Percentiles rank a stretch among this genome's conserved stretches.
phyloP scores from a whole-genome alignment of 805 yeast species.

The Candida nemodendra region DNA sequence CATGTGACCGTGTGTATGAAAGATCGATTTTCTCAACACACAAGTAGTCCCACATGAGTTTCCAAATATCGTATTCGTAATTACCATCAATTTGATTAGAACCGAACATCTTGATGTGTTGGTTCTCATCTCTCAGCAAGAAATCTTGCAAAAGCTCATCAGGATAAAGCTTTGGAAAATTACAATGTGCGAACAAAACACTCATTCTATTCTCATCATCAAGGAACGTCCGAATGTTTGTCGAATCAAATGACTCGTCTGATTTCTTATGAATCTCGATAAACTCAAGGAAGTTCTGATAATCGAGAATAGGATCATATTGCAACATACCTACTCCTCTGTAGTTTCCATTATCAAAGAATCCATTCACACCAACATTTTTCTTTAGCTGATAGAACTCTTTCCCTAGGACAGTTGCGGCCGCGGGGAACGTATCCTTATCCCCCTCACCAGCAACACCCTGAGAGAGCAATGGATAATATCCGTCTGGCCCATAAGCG shows the following conservation, averaged over 20 bases:
- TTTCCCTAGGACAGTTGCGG: conserved; percentile 51
- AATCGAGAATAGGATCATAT: conserved; percentile 43
- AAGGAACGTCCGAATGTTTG: conserved; percentile 18
- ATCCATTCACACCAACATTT: conserved; percentile 50
- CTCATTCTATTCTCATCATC: conserved; percentile 16
- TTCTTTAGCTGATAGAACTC: conserved; percentile 55
- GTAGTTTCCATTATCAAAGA: conserved; percentile 25
- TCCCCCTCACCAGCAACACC: conserved; percentile 79
- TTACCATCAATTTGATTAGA: conserved; percentile 15
- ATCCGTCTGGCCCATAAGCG: conserved; percentile 57
- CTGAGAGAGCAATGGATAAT: conserved; percentile 55
- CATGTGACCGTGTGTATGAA: conserved; percentile 13
- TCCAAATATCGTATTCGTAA: conserved; percentile 22
- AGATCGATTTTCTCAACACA: conserved; percentile 17
- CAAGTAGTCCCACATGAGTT: conserved; percentile 21
- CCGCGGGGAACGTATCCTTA: conserved; percentile 74
- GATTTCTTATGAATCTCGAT: conserved; percentile 17
- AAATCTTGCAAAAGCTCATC: conserved; percentile 36
- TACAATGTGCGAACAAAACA: conserved; percentile 39
- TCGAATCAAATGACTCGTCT: conserved; percentile 17
- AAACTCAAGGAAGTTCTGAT: conserved; percentile 19
- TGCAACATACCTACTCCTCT: conserved; percentile 51
- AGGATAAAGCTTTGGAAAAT: conserved; percentile 49
- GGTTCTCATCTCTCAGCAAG: conserved; percentile 10
- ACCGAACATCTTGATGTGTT: conserved; percentile 14